These are phyloP conservation scores for Aspergillus brasiliensis DNA, from an alignment of 2,329 filamentous ascomycete genomes.

Conservation along the genomic window DNA sequence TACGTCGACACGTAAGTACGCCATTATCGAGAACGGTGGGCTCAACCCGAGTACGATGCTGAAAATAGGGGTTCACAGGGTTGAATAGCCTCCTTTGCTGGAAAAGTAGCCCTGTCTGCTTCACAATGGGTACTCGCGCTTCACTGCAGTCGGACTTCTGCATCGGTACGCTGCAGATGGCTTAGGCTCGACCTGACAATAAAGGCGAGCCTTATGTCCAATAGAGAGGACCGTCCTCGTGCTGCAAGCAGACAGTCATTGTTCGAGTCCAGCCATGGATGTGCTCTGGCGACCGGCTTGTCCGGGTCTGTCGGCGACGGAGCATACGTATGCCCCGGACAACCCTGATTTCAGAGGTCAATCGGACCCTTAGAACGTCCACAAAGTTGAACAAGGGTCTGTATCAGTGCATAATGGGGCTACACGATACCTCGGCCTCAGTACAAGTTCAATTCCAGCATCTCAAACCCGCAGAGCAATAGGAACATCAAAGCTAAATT, in stretches of 20 bases:
- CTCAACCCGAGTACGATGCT: background rate
- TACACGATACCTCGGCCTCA: background rate
- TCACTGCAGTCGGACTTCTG: background rate
- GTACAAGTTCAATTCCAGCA: background rate
- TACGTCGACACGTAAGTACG: background rate
- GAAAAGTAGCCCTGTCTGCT: background rate
- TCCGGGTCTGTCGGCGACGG: background rate
- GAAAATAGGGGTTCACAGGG: background rate
- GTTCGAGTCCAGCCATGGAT: background rate
- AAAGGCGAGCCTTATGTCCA: background rate
- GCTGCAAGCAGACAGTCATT: background rate
- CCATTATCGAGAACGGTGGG: background rate
- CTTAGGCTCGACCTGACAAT: background rate
- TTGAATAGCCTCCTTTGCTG: background rate
- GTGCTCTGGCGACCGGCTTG: background rate
- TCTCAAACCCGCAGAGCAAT: background rate
- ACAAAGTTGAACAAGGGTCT: background rate
- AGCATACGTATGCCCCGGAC: constrained; percentile 1
- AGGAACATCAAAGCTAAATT: too few species aligned
- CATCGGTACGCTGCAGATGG: background rate
- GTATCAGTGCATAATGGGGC: background rate
- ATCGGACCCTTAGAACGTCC: background rate
- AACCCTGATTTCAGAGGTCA: background rate
- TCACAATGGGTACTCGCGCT: background rate
- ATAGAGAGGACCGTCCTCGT: background rate